These are phyloP conservation scores for Quercus alba DNA, from an alignment of 306 rosid genomes.

Conservation along the genomic window DNA sequence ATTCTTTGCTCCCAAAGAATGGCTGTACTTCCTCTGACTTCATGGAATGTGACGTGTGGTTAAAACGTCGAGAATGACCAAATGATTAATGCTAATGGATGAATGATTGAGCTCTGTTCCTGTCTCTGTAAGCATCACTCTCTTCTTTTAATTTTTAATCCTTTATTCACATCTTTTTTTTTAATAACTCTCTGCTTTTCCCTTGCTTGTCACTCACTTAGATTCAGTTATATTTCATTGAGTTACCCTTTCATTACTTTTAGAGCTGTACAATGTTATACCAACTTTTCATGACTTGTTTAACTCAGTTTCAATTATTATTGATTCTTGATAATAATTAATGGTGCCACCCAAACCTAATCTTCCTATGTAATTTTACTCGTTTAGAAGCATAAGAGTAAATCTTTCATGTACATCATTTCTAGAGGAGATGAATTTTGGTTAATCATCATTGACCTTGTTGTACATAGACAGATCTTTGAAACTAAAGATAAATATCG, in stretches of 20 bases:
- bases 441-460: background rate
- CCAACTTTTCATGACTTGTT: background rate
- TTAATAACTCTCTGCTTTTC: background rate
- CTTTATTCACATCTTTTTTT: background rate
- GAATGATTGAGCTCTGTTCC: conserved; percentile 34
- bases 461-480: background rate
- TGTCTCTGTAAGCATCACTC: conserved; percentile 24
- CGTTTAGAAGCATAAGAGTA: background rate
- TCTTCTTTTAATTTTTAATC: background rate
- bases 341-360: background rate
- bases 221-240: background rate
- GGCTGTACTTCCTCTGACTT: conserved; percentile 34
- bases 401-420: background rate
- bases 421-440: background rate
- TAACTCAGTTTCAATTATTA: background rate
- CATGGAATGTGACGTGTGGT: conserved; percentile 82
- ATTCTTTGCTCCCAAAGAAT: conserved; percentile 52
- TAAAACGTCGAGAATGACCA: conserved; percentile 45
- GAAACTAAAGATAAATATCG: background rate
- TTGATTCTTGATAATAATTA: no score
- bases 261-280: background rate
- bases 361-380: background rate
- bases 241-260: background rate
- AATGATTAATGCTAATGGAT: conserved; percentile 26
- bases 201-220: background rate